A percentile compares a stretch with the other conserved stretches of the same genome.
Evolutionary conservation across 2,329 filamentous ascomycete genomes (phyloP).

Genomic region (Cercospora sojina): DNA sequence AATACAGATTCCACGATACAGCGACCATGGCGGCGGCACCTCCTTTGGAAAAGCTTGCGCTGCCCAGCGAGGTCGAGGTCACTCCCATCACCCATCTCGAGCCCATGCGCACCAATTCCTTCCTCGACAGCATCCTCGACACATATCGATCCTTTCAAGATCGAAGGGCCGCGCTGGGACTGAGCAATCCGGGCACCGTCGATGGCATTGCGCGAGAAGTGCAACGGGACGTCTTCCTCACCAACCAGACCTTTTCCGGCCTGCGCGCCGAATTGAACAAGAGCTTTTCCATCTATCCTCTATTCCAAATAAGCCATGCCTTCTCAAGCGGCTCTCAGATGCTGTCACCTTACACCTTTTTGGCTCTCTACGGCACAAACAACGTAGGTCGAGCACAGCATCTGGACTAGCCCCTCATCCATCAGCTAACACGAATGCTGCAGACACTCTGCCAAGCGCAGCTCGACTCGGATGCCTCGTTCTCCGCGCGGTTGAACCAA

Average conservation of each 20-base stretch:
- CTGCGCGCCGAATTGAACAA: slow-evolving; percentile 96
- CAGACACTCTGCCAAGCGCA: slow-evolving; percentile 95
- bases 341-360: slow-evolving; percentile 91
- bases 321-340: slow-evolving; percentile 89
- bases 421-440: slow-evolving; percentile 20
- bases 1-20: not conserved
- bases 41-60: slow-evolving; percentile 33
- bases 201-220: slow-evolving; percentile 90
- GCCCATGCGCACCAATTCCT: slow-evolving; percentile 30
- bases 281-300: slow-evolving; percentile 85
- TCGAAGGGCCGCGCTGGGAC: slow-evolving; percentile 79
- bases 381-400: slow-evolving; percentile 59
- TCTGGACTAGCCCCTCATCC: not conserved
- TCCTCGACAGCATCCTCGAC: slow-evolving; percentile 51
- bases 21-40: slow-evolving; percentile 20
- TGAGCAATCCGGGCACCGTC: slow-evolving; percentile 88
- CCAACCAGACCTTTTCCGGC: slow-evolving; percentile 95
- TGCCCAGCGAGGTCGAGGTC: slow-evolving; percentile 26
- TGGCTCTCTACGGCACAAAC: slow-evolving; percentile 87
- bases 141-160: slow-evolving; percentile 79
- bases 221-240: slow-evolving; percentile 92
- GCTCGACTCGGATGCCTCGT: slow-evolving; percentile 85
- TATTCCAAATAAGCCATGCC: slow-evolving; percentile 97
- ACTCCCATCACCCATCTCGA: slow-evolving; percentile 27
- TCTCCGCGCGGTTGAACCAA: slow-evolving; percentile 89